A percentile compares a stretch with the other conserved stretches of the same genome.
phyloP scores from a whole-genome alignment of 2,329 filamentous ascomycete species.

The Cladorrhinum sp. region DNA sequence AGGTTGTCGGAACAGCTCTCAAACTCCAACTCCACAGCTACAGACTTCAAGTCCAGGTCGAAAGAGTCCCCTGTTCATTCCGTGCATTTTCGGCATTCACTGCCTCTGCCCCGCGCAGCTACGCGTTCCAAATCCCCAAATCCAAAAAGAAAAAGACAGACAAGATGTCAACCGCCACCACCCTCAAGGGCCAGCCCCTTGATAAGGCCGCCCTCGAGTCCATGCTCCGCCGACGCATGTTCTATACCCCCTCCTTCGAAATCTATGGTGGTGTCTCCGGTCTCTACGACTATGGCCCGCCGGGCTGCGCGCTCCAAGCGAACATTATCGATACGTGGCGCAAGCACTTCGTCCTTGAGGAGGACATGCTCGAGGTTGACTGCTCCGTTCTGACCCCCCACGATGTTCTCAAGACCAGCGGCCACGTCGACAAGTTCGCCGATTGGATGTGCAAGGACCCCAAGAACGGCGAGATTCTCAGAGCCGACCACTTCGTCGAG shows the following conservation, averaged over 20 bases:
- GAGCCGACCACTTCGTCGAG: slow-evolving; percentile 95
- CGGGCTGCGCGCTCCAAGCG: slow-evolving; percentile 79
- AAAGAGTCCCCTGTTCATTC: slow-evolving; percentile 9
- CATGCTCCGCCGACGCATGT: slow-evolving; percentile 82
- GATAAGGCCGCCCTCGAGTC: slow-evolving; percentile 79
- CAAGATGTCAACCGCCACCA: slow-evolving; percentile 61
- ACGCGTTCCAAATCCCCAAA: slow-evolving; percentile 14
- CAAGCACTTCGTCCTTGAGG: slow-evolving; percentile 89
- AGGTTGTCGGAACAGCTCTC: slow-evolving; percentile 25
- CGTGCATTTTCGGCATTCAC: slow-evolving; percentile 19
- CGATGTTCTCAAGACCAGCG: slow-evolving; percentile 90
- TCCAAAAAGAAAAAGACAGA: slow-evolving; percentile 27
- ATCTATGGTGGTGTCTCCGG: slow-evolving; percentile 88
- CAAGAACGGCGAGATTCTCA: slow-evolving; percentile 93
- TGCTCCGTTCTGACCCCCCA: slow-evolving; percentile 92
- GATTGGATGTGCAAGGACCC: slow-evolving; percentile 99
- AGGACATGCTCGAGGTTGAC: slow-evolving; percentile 94
- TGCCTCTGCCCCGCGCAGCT: slow-evolving; percentile 23
- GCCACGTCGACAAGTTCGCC: slow-evolving; percentile 96
- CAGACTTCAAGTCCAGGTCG: not conserved
- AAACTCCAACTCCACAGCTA: slow-evolving; percentile 9
- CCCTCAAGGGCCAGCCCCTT: slow-evolving; percentile 84
- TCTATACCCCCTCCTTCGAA: slow-evolving; percentile 94
- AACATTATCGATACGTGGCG: slow-evolving; percentile 88
- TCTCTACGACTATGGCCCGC: slow-evolving; percentile 90